Conservation (phyloP, 768 basidiomycete genomes). For the Boletellus ananiceps region DNA sequence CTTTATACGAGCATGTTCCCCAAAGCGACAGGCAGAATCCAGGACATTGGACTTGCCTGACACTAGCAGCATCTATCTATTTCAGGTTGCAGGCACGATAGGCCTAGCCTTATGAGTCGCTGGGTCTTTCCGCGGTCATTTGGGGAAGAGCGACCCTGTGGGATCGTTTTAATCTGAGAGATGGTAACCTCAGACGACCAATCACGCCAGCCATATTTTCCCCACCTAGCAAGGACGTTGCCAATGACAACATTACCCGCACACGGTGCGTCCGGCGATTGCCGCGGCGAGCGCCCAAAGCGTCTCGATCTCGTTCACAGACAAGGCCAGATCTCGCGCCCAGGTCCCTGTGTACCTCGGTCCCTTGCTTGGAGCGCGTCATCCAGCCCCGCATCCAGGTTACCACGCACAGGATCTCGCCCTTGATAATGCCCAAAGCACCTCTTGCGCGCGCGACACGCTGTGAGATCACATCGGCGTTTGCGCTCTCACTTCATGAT, state of each 20-base stretch:
- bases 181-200: neutral
- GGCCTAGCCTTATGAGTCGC: no score
- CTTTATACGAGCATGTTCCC: no score
- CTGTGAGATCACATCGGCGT: neutral
- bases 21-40: no score
- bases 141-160: neutral
- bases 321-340: neutral
- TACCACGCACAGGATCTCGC: neutral
- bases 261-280: constrained; percentile 10
- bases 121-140: neutral
- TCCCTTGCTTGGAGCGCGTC: neutral
- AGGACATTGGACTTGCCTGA: no score
- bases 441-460: neutral
- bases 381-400: constrained; percentile 2
- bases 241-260: constrained; percentile 8
- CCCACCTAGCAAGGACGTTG: constrained; percentile 3
- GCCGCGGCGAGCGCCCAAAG: neutral
- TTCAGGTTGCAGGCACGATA: no score
- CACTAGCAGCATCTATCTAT: no score
- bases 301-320: constrained; percentile 6
- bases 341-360: neutral
- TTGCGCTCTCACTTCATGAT: neutral
- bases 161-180: neutral
- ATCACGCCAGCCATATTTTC: neutral
- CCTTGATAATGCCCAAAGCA: neutral